Evolutionary conservation across 495 filamentous ascomycete genomes (phyloP), one percentile per base, ranked within the genome.

Genomic region (Peziza echinospora): DNA sequence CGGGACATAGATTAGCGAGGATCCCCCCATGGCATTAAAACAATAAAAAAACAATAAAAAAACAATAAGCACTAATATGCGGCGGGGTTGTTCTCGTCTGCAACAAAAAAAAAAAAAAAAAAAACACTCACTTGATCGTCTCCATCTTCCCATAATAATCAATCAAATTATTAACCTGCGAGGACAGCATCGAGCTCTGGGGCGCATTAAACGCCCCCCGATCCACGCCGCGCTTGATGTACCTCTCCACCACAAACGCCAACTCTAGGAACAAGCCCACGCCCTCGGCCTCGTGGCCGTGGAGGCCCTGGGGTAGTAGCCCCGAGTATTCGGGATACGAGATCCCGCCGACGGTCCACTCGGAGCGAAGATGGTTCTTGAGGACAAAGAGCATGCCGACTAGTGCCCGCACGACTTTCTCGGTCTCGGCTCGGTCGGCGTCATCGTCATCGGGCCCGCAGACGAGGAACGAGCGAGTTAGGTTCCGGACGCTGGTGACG

Each of bases 101-200:
- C 30, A 17, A 37, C 1, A 37, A 13, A 37, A 13, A 11, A 37
- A 37, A 37, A 11, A 4, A 2, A 34, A 13, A 37, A 13, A 37
- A 3, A 21, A 41, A 6, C 30, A 41, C 53, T 47, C 40, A 55
- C 56, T 60, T 60, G 34, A 84, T 84, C 3, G 77, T 82, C 61
- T 84, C 80, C 78, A 84, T 78, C 42, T 64, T 65, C 19, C 77
- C 77, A 61, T 77, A 82, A 1, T 77, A 74, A 49, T 78, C 71
- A 28, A 70, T 66, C 41, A 84, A 55, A 3, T 60, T 58, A 54
- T 77, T 75, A 45, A 84, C 54, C 56, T 80, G 72, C 1, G 64
- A 67, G 52, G 71, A 73, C 69, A 84, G 43, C 57, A 59, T 60
- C 11, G 57, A 41, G 19, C 48, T 52, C 37, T 60, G 57, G 16